Base-by-base conservation (phyloP, 805 yeast genomes). In the Metschnikowia arizonensis region DNA sequence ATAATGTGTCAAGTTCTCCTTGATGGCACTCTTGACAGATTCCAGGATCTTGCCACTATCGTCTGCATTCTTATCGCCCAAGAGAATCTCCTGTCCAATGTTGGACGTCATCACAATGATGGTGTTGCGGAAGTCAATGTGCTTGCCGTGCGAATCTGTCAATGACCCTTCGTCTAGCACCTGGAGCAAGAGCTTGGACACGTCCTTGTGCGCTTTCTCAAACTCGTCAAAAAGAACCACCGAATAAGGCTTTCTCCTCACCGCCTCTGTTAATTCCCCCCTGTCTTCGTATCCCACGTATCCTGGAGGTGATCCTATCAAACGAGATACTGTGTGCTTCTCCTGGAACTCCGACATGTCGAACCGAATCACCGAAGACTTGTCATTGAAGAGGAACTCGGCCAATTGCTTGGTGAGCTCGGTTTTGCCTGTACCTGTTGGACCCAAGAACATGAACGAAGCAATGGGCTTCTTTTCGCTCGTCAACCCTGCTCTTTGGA, bases 301-400 rank as follows among this genome's bases (percentile, higher is more conserved):
- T 6, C 98, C 97, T 25, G 99, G 99, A 4, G 99, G 99, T 0
- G 98, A 93, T 42, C 99, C 99, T 56, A 91, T 89, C 51, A 91
- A 76, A 51, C 97, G 79, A 36, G 96, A 84, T 5, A 93, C 82
- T 0, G 96, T 77, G 65, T 89, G 97, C 62, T 86, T 85, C 62
- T 91, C 99, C 68, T 91, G 98, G 65, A 93, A 91, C 64, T 91
- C 99, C 17, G 96, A 87, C 99, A 93, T 93, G 65, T 91, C 99
- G 62, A 91, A 91, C 56, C 99, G 75, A 19, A 90, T 81, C 29
- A 91, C 89, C 8, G 96, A 80, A 35, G 81, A 75, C 58, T 87
- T 88, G 63, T 91, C 91, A 59, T 89, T 93, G 66, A 93, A 93
- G 56, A 91, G 66, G 57, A 93, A 93, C 56, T 88, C 89, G 2